Conservation (phyloP, 306 rosid species). For the Quercus rubra region DNA sequence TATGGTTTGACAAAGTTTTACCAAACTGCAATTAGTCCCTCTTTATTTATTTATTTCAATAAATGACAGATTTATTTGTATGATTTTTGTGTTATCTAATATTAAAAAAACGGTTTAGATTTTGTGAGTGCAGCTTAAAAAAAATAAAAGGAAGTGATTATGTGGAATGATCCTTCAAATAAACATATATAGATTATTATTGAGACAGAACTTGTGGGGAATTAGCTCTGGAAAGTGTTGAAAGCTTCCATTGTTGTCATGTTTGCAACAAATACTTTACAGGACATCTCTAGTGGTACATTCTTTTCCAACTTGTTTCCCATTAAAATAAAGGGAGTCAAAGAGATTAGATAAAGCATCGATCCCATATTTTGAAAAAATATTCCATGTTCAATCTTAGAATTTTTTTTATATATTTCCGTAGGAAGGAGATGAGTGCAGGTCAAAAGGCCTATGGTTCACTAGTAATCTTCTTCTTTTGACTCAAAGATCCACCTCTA, state of each 20-base stretch:
- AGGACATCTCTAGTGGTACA: not conserved
- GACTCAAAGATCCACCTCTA: conserved; percentile 7
- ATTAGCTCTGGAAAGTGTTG: not conserved
- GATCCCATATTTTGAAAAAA: not conserved
- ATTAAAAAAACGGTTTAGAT: not conserved
- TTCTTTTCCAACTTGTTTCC: not conserved
- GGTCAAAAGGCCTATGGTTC: not conserved
- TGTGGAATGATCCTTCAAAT: too few relatives aligned
- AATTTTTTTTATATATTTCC: not conserved
- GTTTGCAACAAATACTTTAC: not conserved
- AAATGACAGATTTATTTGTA: too few relatives aligned
- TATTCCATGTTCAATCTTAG: not conserved
- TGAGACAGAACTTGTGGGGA: not conserved
- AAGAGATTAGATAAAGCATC: not conserved
- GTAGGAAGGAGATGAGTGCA: too few relatives aligned
- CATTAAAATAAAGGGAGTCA: not conserved
- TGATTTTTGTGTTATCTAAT: not conserved
- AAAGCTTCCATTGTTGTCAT: not conserved
- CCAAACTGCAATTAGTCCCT: too few relatives aligned
- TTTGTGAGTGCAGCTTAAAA: too few relatives aligned
- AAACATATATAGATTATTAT: not conserved
- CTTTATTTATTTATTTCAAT: too few relatives aligned
- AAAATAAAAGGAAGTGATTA: too few relatives aligned
- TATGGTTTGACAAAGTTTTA: too few relatives aligned
- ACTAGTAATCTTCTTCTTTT: not conserved